Evolutionary conservation across 306 rosid genomes (phyloP).

Genomic region (Hippophae rhamnoides): DNA sequence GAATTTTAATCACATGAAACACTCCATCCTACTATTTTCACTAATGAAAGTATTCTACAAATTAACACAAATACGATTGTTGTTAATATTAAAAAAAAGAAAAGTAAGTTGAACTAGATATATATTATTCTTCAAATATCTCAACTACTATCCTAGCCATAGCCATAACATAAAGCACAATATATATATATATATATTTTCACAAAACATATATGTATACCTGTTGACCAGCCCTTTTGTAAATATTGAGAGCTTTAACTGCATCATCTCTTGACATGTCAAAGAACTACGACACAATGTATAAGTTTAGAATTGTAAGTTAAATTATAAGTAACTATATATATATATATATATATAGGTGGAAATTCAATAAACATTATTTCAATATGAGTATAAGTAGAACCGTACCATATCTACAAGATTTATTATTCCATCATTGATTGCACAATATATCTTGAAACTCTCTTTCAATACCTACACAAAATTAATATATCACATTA

Average conservation of each 20-base stretch:
- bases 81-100: no score
- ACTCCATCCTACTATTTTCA: no score
- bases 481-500: slow-evolving; percentile 11
- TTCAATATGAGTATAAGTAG: slow-evolving; percentile 5
- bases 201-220: slow-evolving; percentile 26
- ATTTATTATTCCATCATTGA: slow-evolving; percentile 92
- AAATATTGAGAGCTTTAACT: slow-evolving; percentile 56
- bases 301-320: background rate
- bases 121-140: no score
- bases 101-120: no score
- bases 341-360: slow-evolving; percentile 1
- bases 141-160: background rate
- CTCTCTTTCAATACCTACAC: slow-evolving; percentile 84
- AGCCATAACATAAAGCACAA: slow-evolving; percentile 5
- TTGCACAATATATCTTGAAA: slow-evolving; percentile 82
- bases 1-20: no score
- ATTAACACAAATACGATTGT: no score
- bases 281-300: slow-evolving; percentile 51
- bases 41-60: no score
- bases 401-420: slow-evolving; percentile 85
- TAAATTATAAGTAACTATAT: no score
- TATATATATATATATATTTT: background rate
- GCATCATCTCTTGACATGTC: slow-evolving; percentile 87
- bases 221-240: slow-evolving; percentile 87
- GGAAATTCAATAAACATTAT: slow-evolving; percentile 10